Evolutionary conservation across 306 rosid genomes (phyloP).

Genomic region (Spatholobus suberectus): DNA sequence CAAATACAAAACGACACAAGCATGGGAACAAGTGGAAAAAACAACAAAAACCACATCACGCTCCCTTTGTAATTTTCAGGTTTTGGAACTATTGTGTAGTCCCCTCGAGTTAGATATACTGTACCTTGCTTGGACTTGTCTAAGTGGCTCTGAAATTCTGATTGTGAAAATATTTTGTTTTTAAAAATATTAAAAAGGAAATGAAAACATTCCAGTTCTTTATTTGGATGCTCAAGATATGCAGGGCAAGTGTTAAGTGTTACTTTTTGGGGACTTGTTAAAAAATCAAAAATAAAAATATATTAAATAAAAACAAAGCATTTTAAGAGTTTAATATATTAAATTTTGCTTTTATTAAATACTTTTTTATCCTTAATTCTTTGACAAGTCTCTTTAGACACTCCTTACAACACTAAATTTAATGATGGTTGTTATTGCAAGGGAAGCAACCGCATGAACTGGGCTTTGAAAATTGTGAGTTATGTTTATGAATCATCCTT

Average conservation of each 20-base stretch:
- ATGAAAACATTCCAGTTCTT: background rate
- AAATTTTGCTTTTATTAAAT: background rate
- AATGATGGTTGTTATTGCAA: conserved; percentile 56
- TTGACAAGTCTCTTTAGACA: background rate
- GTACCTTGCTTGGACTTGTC: conserved; percentile 30
- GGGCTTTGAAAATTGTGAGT: conserved; percentile 55
- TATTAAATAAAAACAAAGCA: background rate
- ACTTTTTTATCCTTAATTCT: background rate
- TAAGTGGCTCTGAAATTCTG: background rate
- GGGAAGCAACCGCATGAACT: conserved; percentile 94
- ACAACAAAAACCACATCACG: conserved; percentile 20
- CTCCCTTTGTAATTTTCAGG: conserved; percentile 10
- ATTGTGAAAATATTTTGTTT: background rate
- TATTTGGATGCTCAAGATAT: conserved; percentile 13
- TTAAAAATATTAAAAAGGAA: background rate
- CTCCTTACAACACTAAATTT: background rate
- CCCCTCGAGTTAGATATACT: conserved; percentile 2
- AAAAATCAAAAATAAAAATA: background rate
- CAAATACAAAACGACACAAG: conserved; percentile 43
- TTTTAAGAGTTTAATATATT: background rate
- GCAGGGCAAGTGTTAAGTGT: background rate
- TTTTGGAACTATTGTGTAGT: conserved; percentile 1
- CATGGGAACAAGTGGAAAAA: background rate
- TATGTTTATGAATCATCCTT: conserved; percentile 58
- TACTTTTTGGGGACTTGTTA: background rate